Evolutionary conservation across 2,329 filamentous ascomycete genomes (phyloP).

Genomic region (Alternaria alternata): DNA sequence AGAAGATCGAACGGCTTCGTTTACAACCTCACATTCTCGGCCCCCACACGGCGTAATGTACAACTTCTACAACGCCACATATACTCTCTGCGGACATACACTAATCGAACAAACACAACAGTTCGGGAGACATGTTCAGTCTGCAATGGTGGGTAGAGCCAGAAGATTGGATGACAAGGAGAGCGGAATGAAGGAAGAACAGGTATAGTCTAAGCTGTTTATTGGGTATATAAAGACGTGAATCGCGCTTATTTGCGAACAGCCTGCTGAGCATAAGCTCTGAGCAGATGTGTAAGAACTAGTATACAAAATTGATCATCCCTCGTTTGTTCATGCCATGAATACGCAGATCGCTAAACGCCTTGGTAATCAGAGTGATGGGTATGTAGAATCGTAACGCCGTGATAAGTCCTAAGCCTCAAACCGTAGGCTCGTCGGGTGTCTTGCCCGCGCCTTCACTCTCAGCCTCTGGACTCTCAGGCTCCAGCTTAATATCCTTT

Average conservation of each 20-base stretch:
- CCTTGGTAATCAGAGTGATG: background rate
- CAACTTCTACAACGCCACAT: background rate
- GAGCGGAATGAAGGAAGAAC: background rate
- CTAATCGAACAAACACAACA: background rate
- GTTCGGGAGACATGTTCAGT: background rate
- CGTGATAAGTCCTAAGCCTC: background rate
- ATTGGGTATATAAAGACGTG: background rate
- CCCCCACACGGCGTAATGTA: background rate
- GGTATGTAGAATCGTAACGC: slow-evolving; percentile 5
- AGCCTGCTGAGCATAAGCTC: background rate
- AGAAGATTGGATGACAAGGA: background rate
- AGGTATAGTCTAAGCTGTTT: background rate
- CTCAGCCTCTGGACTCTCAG: slow-evolving; percentile 16
- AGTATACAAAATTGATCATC: slow-evolving; percentile 5
- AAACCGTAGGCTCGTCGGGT: slow-evolving; percentile 21
- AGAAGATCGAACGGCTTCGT: background rate
- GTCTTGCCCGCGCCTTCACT: slow-evolving; percentile 23
- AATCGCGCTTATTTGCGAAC: background rate
- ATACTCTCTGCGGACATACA: background rate
- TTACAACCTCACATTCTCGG: background rate
- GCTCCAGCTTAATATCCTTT: slow-evolving; percentile 5
- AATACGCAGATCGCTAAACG: slow-evolving; percentile 9
- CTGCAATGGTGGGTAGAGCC: background rate
- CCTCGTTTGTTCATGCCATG: slow-evolving; percentile 9
- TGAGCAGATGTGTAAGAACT: background rate